phyloP scores from a whole-genome alignment of 345 rosid genomes.

The Aquilaria yunnanensis region DNA sequence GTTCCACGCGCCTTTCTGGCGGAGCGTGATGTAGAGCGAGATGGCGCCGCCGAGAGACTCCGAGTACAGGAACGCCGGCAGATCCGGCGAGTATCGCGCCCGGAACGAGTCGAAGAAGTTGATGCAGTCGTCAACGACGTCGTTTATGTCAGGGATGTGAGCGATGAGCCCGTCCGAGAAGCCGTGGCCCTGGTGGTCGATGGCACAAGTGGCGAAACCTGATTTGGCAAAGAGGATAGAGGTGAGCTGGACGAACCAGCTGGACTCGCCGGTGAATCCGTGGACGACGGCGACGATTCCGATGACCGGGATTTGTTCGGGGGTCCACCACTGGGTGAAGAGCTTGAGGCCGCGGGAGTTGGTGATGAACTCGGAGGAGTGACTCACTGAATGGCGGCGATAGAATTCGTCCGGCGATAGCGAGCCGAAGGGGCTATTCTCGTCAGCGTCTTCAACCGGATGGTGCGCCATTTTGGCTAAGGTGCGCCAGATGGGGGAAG shows the following conservation, averaged over 20 bases:
- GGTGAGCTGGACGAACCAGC: constrained; percentile 74
- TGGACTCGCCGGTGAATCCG: constrained; percentile 88
- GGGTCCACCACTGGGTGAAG: constrained; percentile 90
- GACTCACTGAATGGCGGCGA: constrained; percentile 61
- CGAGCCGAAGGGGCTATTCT: constrained; percentile 57
- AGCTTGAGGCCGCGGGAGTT: constrained; percentile 69
- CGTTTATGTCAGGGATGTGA: constrained; percentile 73
- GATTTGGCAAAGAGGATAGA: constrained; percentile 70
- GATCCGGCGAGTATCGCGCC: constrained; percentile 29
- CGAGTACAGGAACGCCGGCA: constrained; percentile 74
- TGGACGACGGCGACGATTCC: constrained; percentile 83
- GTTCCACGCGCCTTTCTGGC: constrained; percentile 62
- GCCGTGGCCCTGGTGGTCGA: constrained; percentile 99
- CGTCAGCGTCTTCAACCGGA: constrained; percentile 66
- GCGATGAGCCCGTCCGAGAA: constrained; percentile 69
- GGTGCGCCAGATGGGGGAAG: neutral
- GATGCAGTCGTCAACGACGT: constrained; percentile 76
- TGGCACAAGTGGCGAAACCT: constrained; percentile 75
- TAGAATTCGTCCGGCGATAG: constrained; percentile 66
- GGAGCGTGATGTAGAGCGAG: constrained; percentile 65
- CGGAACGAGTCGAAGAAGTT: constrained; percentile 63
- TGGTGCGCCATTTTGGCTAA: constrained; percentile 41
- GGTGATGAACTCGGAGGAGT: constrained; percentile 64
- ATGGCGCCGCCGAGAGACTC: constrained; percentile 97
- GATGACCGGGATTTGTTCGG: constrained; percentile 31